Conservation (phyloP, 257 asterid genomes). For the Petunia axillaris region DNA sequence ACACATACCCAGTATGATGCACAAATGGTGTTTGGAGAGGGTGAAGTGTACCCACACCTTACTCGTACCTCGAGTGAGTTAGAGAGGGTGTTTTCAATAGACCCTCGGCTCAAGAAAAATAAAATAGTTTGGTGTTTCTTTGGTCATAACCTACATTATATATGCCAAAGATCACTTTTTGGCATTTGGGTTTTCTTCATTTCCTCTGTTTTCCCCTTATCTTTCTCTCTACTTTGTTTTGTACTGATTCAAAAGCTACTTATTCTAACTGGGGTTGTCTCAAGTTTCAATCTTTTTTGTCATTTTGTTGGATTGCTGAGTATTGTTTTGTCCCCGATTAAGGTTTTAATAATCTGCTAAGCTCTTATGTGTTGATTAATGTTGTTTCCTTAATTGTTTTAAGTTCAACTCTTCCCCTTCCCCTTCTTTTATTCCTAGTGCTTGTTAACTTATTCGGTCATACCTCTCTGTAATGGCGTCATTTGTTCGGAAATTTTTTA, state of each 20-base stretch:
- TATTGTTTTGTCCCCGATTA: background rate
- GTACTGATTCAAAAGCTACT: background rate
- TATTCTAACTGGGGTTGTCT: background rate
- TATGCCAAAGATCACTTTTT: slow-evolving; percentile 40
- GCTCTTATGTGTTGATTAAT: background rate
- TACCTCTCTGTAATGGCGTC: too few species aligned
- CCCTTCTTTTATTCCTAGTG: slow-evolving; percentile 20
- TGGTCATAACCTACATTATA: slow-evolving; percentile 22
- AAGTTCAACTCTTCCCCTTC: background rate
- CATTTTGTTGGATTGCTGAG: background rate
- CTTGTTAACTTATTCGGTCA: slow-evolving; percentile 24
- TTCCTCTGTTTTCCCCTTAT: slow-evolving; percentile 10
- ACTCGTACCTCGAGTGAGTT: too few species aligned
- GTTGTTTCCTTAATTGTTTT: background rate
- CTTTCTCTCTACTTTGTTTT: background rate
- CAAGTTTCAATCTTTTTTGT: slow-evolving; percentile 16
- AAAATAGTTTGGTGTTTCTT: slow-evolving; percentile 3
- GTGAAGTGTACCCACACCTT: too few species aligned
- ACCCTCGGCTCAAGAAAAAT: too few species aligned
- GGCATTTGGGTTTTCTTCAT: slow-evolving; percentile 40
- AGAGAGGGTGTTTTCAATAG: too few species aligned
- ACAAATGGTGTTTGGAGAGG: too few species aligned
- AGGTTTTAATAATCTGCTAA: slow-evolving; percentile 1
- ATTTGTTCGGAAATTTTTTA: too few species aligned
- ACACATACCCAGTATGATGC: too few species aligned